Base-by-base conservation (phyloP, 2,329 filamentous ascomycete genomes). In the Trichoderma koningiopsis region DNA sequence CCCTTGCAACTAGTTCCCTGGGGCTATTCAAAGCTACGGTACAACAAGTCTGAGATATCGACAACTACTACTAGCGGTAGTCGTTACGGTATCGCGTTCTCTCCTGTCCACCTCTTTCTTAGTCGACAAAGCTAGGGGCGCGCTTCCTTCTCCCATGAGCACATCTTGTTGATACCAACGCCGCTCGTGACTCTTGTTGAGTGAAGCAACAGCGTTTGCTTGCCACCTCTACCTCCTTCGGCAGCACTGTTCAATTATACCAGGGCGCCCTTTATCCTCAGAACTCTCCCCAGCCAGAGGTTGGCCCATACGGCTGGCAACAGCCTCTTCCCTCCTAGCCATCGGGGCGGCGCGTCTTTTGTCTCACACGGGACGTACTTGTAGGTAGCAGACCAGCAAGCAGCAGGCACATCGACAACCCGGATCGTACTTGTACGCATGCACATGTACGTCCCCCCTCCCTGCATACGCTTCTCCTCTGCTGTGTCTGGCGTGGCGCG, bases 331-430 rank as follows among this genome's bases (percentile, higher is more conserved):
- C 37, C 29, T 49, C n/a, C 7, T 37, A 10, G 27, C 59, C 19
- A 43, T 52, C 61, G 63, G 40, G 40, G 63, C 57, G 49, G 24
- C 43, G 47, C 33, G 47, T 56, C 61, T 55, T 64, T 35, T 64
- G 63, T 67, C 63, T 67, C 55, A 59, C 16, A 67, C 52, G 55
- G 55, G 63, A 66, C 53, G 33, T n/a, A n/a, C n/a, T n/a, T n/a
- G n/a, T 5, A 14, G 33, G 55, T 22, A n/a, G 19, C 2, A 19
- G 40, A 19, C 40, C 40, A n/a, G 49, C 47, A 22, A 49, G 47
- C 22, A 49, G 47, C 7, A 43, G 55, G 55, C 40, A 4, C 63
- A 58, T 58, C 16, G 37, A 59, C 55, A 59, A 31, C 55, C 55
- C 29, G 63, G 29, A 37, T 58, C 55, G 63, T 40, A 59, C 33